Evolutionary conservation across 768 basidiomycete species (phyloP).

Genomic region (Mycena rosella): DNA sequence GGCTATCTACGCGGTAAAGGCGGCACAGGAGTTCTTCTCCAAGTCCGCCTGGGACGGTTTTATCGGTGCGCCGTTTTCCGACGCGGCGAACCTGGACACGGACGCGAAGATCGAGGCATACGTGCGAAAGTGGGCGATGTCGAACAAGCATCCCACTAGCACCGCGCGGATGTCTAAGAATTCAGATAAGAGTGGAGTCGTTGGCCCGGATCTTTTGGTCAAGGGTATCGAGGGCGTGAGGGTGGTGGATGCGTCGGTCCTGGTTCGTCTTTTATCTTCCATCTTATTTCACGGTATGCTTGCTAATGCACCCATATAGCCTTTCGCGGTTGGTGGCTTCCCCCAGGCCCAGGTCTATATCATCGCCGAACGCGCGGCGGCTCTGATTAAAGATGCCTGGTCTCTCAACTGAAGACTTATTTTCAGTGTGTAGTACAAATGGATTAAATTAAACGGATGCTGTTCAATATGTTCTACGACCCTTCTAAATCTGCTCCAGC

Average conservation of each 20-base stretch:
- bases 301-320: background rate
- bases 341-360: slow-evolving; percentile 8
- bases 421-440: too few relatives aligned
- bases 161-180: slow-evolving; percentile 27
- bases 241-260: slow-evolving; percentile 33
- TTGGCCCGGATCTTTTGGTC: slow-evolving; percentile 23
- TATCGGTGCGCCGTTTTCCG: slow-evolving; percentile 15
- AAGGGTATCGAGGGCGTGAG: slow-evolving; percentile 23
- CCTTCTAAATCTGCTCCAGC: too few relatives aligned
- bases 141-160: slow-evolving; percentile 20
- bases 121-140: slow-evolving; percentile 2
- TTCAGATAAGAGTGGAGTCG: slow-evolving; percentile 14
- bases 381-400: slow-evolving; percentile 3
- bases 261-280: background rate
- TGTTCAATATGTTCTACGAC: too few relatives aligned
- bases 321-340: background rate
- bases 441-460: too few relatives aligned
- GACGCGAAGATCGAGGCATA: slow-evolving; percentile 26
- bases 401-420: background rate
- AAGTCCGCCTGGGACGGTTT: slow-evolving; percentile 19
- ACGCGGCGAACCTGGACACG: slow-evolving; percentile 6
- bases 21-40: slow-evolving; percentile 12
- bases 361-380: slow-evolving; percentile 7
- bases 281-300: background rate
- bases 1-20: slow-evolving; percentile 9